These are phyloP conservation scores for Fusarium guadeloupense DNA, from an alignment of 2,329 filamentous ascomycete genomes.

Conservation along the genomic window DNA sequence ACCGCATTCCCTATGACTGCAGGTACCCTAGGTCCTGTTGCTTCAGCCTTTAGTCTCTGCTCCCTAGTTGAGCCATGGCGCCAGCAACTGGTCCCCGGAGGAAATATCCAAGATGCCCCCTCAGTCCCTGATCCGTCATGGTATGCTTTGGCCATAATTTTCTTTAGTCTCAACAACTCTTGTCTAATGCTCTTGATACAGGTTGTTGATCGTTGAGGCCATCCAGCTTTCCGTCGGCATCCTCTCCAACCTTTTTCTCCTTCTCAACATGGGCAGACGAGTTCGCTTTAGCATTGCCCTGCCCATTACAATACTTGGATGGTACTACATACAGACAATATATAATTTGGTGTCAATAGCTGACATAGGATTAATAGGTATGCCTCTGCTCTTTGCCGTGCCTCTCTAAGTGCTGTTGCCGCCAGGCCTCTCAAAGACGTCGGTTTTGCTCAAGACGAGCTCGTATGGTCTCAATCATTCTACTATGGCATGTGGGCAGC, in stretches of 20 bases:
- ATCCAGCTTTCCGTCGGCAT: neutral
- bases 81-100: neutral
- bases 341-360: neutral
- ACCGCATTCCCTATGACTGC: neutral
- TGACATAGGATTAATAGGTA: conserved; percentile 57
- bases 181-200: neutral
- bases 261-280: neutral
- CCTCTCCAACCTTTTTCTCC: neutral
- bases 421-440: conserved; percentile 61
- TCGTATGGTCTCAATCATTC: conserved; percentile 80
- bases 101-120: neutral
- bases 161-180: neutral
- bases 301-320: neutral
- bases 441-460: conserved; percentile 55
- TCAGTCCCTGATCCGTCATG: neutral
- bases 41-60: neutral
- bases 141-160: neutral
- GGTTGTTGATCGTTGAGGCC: neutral
- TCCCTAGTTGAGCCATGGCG: neutral
- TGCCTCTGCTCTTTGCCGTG: conserved; percentile 71
- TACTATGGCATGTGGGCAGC: conserved; percentile 87
- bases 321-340: neutral
- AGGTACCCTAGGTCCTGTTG: neutral
- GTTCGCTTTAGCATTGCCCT: neutral
- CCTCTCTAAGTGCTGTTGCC: conserved; percentile 72